A percentile compares a stretch with the other conserved stretches of the same genome.
These are phyloP conservation scores for Peniophora sp. DNA, from an alignment of 1,284 basidiomycete genomes.

Conservation along the genomic window DNA sequence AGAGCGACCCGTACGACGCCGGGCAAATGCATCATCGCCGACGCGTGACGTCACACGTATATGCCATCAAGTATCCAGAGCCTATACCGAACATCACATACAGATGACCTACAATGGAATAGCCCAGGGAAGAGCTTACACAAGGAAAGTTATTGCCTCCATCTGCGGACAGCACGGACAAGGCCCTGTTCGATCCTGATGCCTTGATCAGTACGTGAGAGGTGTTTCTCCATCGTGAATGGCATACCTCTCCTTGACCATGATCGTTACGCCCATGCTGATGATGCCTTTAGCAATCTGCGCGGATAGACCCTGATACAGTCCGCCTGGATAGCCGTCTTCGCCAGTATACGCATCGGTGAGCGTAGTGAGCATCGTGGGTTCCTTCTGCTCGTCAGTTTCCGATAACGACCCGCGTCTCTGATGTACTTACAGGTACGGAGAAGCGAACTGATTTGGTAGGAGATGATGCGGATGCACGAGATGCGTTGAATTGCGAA, in stretches of 20 bases:
- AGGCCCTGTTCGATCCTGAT: constrained; percentile 1
- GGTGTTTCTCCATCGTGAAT: background rate
- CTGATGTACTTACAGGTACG: constrained; percentile 2
- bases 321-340: constrained; percentile 23
- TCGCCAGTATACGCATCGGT: constrained; percentile 13
- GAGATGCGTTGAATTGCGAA: constrained; percentile 1
- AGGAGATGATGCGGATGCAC: constrained; percentile 10
- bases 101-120: constrained; percentile 74
- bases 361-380: constrained; percentile 17
- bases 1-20: too few relatives aligned
- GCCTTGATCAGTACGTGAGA: background rate
- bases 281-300: constrained; percentile 48
- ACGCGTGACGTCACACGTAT: too few relatives aligned
- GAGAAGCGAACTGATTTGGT: constrained; percentile 2
- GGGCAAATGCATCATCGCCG: too few relatives aligned
- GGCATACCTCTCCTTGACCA: constrained; percentile 43
- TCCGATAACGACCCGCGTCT: background rate
- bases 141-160: constrained; percentile 38
- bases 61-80: too few relatives aligned
- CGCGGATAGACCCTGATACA: constrained; percentile 46
- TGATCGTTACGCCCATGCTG: constrained; percentile 47
- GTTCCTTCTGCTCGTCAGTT: background rate
- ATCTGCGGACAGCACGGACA: background rate
- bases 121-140: too few relatives aligned
- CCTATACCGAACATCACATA: constrained; percentile 84